Evolutionary conservation across 2,329 filamentous ascomycete species (phyloP), one percentile per base, ranked within the genome.

Genomic region (Cladorrhinum sp.): DNA sequence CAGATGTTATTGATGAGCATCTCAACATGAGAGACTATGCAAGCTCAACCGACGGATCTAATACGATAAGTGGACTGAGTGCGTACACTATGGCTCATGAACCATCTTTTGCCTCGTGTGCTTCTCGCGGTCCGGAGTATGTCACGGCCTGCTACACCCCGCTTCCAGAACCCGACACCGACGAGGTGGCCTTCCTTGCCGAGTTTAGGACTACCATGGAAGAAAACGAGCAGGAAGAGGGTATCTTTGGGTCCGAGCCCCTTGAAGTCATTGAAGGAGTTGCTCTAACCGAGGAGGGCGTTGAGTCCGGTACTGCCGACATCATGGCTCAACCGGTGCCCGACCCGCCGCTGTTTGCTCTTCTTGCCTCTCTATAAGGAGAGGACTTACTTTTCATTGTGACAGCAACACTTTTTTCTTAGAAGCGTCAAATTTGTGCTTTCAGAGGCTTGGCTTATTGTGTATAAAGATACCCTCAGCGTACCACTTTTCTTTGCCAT

Each of bases 231-330:
- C 41, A 61, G 22, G 32, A 55, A 6, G 29, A 48, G 23, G 18
- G 20, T 6, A 38, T 32, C 20, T 32, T 55, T 38, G 23, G 49
- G 25, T 53, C 24, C 3, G 50, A 48, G 20, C 20, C 55, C 22
- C n/a, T 56, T 23, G 60, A 58, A 24, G 51, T 58, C 5, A 36
- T 49, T 27, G 38, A 50, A n/a, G 56, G 57, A 6, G 23, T 65
- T 24, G 60, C 63, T 29, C 20, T 70, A 22, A 64, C 62, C 16
- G 64, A 67, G 41, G 63, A 68, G 55, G 61, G 58, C n/a, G 54
- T 58, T 27, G 63, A 69, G 57, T 50, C 59, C n/a, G 63, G 64
- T 16, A 61, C 55, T 18, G 32, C 57, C 25, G 60, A 62, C 25
- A 29, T 67, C 9, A 20, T 56, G 38, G 12, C 49, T 24, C 41